Evolutionary conservation across 1,284 basidiomycete genomes (phyloP).

Genomic region (Rhodofomes roseus): DNA sequence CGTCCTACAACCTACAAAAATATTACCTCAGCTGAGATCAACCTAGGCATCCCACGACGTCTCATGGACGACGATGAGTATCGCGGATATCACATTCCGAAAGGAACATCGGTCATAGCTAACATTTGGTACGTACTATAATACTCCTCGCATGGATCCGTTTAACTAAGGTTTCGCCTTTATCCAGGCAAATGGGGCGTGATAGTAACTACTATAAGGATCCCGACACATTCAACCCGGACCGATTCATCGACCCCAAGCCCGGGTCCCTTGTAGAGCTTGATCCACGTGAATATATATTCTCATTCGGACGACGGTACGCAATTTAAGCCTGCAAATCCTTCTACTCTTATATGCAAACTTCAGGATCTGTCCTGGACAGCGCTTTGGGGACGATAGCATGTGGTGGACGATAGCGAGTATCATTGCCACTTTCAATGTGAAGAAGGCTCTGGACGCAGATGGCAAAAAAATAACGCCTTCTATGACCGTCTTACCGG

Average conservation of each 20-base stretch:
- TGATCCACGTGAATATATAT: slow-evolving; percentile 20
- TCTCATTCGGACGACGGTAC: slow-evolving; percentile 16
- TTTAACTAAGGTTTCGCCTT: no score
- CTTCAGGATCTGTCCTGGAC: slow-evolving; percentile 1
- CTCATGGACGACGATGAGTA: slow-evolving; percentile 8
- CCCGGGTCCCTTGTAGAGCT: slow-evolving; percentile 13
- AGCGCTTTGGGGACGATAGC: not conserved
- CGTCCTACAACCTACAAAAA: no score
- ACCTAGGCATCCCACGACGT: slow-evolving; percentile 13
- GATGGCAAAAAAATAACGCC: not conserved
- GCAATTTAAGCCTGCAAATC: not conserved
- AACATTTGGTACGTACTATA: slow-evolving; percentile 10
- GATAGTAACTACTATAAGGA: slow-evolving; percentile 18
- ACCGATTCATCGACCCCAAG: slow-evolving; percentile 20
- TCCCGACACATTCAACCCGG: slow-evolving; percentile 20
- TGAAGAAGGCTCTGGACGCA: not conserved
- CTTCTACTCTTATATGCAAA: not conserved
- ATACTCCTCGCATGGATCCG: no score
- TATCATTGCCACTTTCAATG: slow-evolving; percentile 1
- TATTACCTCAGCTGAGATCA: no score
- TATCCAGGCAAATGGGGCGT: slow-evolving; percentile 21
- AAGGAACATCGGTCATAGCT: slow-evolving; percentile 10
- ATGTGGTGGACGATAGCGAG: not conserved
- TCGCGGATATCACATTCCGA: slow-evolving; percentile 9
- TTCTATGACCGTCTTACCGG: not conserved